A percentile compares a stretch with the other conserved stretches of the same genome.
Conservation (phyloP, 2,329 filamentous ascomycete species). For the Ophiostoma sp. region DNA sequence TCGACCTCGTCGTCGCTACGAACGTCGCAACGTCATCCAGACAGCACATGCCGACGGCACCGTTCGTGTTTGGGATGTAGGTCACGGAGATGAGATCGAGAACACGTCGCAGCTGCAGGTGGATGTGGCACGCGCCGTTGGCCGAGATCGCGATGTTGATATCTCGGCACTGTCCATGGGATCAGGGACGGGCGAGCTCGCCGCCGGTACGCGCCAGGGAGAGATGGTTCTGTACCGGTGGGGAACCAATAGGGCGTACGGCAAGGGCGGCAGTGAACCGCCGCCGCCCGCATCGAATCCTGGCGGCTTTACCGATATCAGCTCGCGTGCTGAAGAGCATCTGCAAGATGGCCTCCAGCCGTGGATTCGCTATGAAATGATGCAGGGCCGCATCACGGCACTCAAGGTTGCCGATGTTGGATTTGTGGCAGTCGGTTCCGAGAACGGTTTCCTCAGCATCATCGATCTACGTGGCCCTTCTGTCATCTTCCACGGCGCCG, state of each 20-base stretch:
- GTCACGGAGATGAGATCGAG: slow-evolving; percentile 88
- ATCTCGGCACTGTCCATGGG: slow-evolving; percentile 76
- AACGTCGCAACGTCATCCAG: slow-evolving; percentile 76
- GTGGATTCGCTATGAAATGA: slow-evolving; percentile 73
- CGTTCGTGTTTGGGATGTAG: slow-evolving; percentile 86
- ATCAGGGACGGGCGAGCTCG: slow-evolving; percentile 75
- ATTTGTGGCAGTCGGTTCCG: slow-evolving; percentile 82
- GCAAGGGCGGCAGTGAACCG: slow-evolving; percentile 47
- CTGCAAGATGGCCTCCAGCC: slow-evolving; percentile 68
- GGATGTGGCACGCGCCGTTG: slow-evolving; percentile 76
- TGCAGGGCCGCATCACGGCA: slow-evolving; percentile 73
- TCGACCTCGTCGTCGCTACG: slow-evolving; percentile 67
- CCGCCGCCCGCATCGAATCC: slow-evolving; percentile 49
- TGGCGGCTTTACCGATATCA: slow-evolving; percentile 69
- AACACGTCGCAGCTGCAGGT: slow-evolving; percentile 77
- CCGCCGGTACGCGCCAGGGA: slow-evolving; percentile 72
- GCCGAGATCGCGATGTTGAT: slow-evolving; percentile 69
- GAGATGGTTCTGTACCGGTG: slow-evolving; percentile 84
- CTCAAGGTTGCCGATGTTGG: slow-evolving; percentile 85
- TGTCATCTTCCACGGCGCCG: slow-evolving; percentile 69
- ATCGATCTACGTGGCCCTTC: slow-evolving; percentile 83
- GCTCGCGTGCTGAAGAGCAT: slow-evolving; percentile 61
- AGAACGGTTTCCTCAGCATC: slow-evolving; percentile 72
- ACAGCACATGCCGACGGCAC: slow-evolving; percentile 88
- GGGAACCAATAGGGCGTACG: slow-evolving; percentile 66